phyloP scores from a whole-genome alignment of 371 early-diverging fungal species.

The Coemansia sp. region DNA sequence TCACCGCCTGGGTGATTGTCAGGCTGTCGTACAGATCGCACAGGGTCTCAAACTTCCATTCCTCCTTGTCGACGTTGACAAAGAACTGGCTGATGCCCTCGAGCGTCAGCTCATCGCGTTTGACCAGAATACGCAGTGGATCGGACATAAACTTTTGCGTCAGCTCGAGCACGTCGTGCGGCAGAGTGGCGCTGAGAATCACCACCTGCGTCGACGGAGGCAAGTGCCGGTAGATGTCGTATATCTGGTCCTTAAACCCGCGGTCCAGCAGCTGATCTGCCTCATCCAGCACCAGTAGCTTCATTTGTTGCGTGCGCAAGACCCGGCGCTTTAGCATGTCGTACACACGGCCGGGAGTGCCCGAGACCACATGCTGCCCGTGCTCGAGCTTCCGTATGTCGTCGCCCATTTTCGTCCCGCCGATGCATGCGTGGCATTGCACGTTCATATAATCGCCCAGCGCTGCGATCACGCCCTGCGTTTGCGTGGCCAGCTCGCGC shows the following conservation, averaged over 20 bases:
- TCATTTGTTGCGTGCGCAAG: conserved; percentile 74
- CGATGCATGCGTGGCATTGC: conserved; percentile 79
- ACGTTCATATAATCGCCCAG: conserved; percentile 59
- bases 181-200: conserved; percentile 92
- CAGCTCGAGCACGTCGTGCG: conserved; percentile 87
- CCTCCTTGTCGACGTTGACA: conserved; percentile 88
- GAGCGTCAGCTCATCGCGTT: conserved; percentile 94
- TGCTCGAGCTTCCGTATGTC: conserved; percentile 68
- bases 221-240: conserved; percentile 85
- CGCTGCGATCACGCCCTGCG: conserved; percentile 43
- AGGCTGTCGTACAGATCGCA: conserved; percentile 91
- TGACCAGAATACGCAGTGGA: conserved; percentile 92
- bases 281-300: conserved; percentile 95
- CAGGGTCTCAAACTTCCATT: conserved; percentile 87
- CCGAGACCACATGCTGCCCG: conserved; percentile 93
- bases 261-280: conserved; percentile 96
- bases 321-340: conserved; percentile 91
- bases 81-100: conserved; percentile 97
- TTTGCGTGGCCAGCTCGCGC: conserved; percentile 95
- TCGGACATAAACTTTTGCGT: conserved; percentile 91
- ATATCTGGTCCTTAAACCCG: conserved; percentile 95
- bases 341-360: conserved; percentile 95
- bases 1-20: conserved; percentile 93
- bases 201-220: conserved; percentile 87
- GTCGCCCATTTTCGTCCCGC: conserved; percentile 86